These are phyloP conservation scores for Aspergillus ruber DNA, from an alignment of 2,329 filamentous ascomycete species.

Conservation along the genomic window DNA sequence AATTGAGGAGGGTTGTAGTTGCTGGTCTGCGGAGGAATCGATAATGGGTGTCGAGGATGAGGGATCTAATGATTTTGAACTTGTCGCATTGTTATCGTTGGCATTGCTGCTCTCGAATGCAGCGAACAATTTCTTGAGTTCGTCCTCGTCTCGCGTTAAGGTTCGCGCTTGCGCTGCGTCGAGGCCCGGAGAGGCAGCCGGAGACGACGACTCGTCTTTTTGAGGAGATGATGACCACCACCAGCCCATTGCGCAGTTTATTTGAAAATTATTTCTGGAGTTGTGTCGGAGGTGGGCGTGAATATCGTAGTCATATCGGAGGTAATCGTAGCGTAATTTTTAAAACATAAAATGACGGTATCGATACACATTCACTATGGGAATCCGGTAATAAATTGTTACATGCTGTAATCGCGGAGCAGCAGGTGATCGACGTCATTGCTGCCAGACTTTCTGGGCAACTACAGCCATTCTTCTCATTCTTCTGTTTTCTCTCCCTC, in stretches of 20 bases:
- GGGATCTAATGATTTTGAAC: background rate
- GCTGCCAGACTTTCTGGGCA: background rate
- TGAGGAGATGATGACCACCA: conserved; percentile 33
- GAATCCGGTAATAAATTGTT: background rate
- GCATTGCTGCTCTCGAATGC: conserved; percentile 35
- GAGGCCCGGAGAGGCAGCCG: conserved; percentile 7
- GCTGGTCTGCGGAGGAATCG: conserved; percentile 7
- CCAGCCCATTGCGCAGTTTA: conserved; percentile 39
- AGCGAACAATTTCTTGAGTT: conserved; percentile 49
- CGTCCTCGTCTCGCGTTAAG: conserved; percentile 43
- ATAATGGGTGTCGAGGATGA: conserved; percentile 4
- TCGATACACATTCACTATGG: background rate
- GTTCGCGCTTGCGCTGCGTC: conserved; percentile 15
- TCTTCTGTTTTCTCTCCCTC: background rate
- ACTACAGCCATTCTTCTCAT: background rate
- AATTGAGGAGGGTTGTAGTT: conserved; percentile 27
- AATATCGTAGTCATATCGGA: background rate
- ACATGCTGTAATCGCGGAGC: background rate
- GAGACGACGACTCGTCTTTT: conserved; percentile 17
- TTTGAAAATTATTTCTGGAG: background rate
- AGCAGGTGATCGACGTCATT: conserved; percentile 8
- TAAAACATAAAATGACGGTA: conserved; percentile 20
- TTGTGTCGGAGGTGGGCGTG: background rate
- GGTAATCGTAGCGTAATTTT: conserved; percentile 5
- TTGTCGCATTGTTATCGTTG: conserved; percentile 12